phyloP scores from a whole-genome alignment of 2,329 filamentous ascomycete species.

The Hymenoscyphus scutula region DNA sequence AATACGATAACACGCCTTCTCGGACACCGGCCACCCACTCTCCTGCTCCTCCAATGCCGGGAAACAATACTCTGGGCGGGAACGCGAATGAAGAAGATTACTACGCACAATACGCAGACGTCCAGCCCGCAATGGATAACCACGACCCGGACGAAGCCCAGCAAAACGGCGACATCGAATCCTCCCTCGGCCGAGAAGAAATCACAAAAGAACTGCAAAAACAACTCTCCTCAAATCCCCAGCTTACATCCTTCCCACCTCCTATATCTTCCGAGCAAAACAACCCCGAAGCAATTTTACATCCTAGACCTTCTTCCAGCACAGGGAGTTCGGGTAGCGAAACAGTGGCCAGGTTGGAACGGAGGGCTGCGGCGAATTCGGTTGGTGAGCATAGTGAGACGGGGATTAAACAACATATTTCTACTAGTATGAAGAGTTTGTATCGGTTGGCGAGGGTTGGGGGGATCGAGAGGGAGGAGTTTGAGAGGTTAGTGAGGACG shows the following conservation, averaged over 20 bases:
- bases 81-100: constrained; percentile 63
- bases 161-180: constrained; percentile 41
- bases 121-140: constrained; percentile 77
- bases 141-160: constrained; percentile 73
- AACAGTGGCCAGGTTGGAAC: constrained; percentile 57
- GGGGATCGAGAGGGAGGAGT: constrained; percentile 73
- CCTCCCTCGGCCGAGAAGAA: constrained; percentile 46
- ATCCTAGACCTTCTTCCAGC: constrained; percentile 59
- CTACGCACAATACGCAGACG: constrained; percentile 72
- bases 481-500: constrained; percentile 66
- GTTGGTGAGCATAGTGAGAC: constrained; percentile 63
- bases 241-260: constrained; percentile 15
- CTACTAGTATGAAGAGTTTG: constrained; percentile 72
- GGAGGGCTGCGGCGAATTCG: constrained; percentile 51
- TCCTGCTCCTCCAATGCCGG: constrained; percentile 50
- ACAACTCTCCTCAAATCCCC: constrained; percentile 20
- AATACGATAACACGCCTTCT: constrained; percentile 70
- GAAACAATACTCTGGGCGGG: constrained; percentile 9
- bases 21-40: constrained; percentile 59
- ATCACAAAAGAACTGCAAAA: constrained; percentile 35
- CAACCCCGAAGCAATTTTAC: constrained; percentile 31
- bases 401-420: constrained; percentile 76
- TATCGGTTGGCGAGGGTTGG: constrained; percentile 67
- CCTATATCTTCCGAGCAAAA: constrained; percentile 20
- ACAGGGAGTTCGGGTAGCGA: constrained; percentile 54